phyloP scores from a whole-genome alignment of 2,329 filamentous ascomycete genomes.

The Aspergillus pseudotamarii region DNA sequence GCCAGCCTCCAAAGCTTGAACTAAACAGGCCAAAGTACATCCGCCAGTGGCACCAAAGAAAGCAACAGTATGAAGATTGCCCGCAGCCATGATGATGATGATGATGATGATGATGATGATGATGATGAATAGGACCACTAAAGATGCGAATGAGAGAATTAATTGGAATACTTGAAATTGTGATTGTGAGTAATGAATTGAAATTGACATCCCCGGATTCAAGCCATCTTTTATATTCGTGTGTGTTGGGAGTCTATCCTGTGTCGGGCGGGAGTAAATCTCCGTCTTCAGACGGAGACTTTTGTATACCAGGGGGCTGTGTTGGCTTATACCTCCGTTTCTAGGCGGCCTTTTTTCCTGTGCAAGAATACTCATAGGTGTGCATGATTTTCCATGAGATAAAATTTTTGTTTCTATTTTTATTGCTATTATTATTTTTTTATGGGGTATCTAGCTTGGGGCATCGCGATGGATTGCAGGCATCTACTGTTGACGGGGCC shows the following conservation, averaged over 20 bases:
- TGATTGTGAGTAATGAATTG: not conserved
- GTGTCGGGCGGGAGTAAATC: not conserved
- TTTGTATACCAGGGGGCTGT: not conserved
- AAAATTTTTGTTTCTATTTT: not conserved
- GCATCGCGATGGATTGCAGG: not conserved
- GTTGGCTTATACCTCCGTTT: not conserved
- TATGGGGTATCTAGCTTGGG: not conserved
- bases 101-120: no score
- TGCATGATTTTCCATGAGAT: not conserved
- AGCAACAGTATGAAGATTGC: constrained; percentile 40
- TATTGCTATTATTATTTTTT: not conserved
- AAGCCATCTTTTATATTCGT: not conserved
- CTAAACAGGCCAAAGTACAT: constrained; percentile 48
- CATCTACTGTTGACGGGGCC: not conserved
- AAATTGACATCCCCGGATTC: not conserved
- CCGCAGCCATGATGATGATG: not conserved
- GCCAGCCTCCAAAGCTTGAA: constrained; percentile 47
- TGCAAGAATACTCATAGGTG: not conserved
- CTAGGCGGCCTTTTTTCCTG: not conserved
- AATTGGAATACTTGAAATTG: not conserved
- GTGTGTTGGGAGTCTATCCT: not conserved
- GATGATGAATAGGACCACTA: no score
- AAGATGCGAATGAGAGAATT: no score
- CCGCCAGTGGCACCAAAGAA: constrained; percentile 59
- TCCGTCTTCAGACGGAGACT: not conserved